These are phyloP conservation scores for Aspergillus neoniger DNA, from an alignment of 2,329 filamentous ascomycete genomes.

Conservation along the genomic window DNA sequence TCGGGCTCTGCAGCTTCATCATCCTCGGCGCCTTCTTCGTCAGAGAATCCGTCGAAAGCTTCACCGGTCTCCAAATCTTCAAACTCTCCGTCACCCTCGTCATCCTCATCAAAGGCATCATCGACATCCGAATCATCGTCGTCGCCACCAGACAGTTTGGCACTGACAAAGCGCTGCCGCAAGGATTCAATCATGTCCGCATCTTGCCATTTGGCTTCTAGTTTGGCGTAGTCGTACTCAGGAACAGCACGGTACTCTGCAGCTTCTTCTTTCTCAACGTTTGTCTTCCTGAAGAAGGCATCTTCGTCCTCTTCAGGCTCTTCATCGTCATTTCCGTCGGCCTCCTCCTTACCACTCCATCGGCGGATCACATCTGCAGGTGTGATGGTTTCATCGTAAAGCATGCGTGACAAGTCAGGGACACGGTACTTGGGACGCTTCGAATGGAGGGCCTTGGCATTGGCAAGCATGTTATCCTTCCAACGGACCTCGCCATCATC, in stretches of 20 bases:
- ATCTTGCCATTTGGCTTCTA: constrained; percentile 84
- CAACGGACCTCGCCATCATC: constrained; percentile 75
- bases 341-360: constrained; percentile 74
- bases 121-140: constrained; percentile 55
- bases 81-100: constrained; percentile 77
- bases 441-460: constrained; percentile 70
- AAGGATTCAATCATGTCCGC: constrained; percentile 75
- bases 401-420: constrained; percentile 77
- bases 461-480: constrained; percentile 83
- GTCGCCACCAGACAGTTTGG: constrained; percentile 60
- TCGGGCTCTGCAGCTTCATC: constrained; percentile 58
- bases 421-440: constrained; percentile 73
- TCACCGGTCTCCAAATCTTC: constrained; percentile 83
- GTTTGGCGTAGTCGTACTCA: constrained; percentile 72
- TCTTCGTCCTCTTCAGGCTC: constrained; percentile 64
- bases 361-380: constrained; percentile 72
- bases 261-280: constrained; percentile 50
- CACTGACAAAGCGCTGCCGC: constrained; percentile 72
- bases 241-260: constrained; percentile 79
- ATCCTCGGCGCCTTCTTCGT: constrained; percentile 48
- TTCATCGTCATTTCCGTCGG: constrained; percentile 55
- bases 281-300: constrained; percentile 63
- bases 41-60: constrained; percentile 43
- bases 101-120: constrained; percentile 57
- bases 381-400: constrained; percentile 82